These are phyloP conservation scores for Zopfia rhizophila DNA, from an alignment of 2,329 filamentous ascomycete species.

Conservation along the genomic window DNA sequence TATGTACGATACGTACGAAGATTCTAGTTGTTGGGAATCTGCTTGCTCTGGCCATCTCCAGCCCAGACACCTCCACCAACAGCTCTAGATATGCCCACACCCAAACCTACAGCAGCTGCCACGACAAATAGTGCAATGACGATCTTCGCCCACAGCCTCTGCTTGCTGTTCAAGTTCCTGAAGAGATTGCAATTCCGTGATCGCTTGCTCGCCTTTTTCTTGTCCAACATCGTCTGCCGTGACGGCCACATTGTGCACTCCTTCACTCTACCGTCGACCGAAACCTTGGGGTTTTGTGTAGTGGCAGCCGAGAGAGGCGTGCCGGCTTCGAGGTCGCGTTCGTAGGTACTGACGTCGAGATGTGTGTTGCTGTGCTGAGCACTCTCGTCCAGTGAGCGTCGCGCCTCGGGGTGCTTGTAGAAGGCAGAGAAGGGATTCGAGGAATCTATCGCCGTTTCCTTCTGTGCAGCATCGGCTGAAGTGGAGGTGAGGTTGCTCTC, in stretches of 20 bases:
- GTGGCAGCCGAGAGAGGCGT: slow-evolving; percentile 48
- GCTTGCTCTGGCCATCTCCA: slow-evolving; percentile 49
- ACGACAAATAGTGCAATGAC: slow-evolving; percentile 57
- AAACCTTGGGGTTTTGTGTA: slow-evolving; percentile 50
- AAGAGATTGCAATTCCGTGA: slow-evolving; percentile 54
- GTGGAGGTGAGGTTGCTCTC: slow-evolving; percentile 44
- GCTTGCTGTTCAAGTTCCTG: slow-evolving; percentile 54
- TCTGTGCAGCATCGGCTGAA: slow-evolving; percentile 45
- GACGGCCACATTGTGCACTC: slow-evolving; percentile 65
- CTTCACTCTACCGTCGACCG: slow-evolving; percentile 56
- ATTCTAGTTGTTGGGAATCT: slow-evolving; percentile 35
- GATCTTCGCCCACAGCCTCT: slow-evolving; percentile 58
- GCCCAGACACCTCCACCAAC: slow-evolving; percentile 61
- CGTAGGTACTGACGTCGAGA: slow-evolving; percentile 42
- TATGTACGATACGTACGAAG: background rate
- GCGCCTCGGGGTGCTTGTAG: slow-evolving; percentile 59
- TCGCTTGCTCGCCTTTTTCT: slow-evolving; percentile 52
- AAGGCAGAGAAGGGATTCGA: slow-evolving; percentile 58
- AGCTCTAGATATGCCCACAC: slow-evolving; percentile 60
- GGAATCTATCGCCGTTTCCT: slow-evolving; percentile 44
- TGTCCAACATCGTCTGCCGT: slow-evolving; percentile 58
- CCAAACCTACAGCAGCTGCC: slow-evolving; percentile 59
- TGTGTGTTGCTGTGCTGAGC: slow-evolving; percentile 42
- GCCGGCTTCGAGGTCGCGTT: slow-evolving; percentile 54
- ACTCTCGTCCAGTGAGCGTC: slow-evolving; percentile 51